Evolutionary conservation across 2,329 filamentous ascomycete genomes (phyloP), one percentile per base, ranked within the genome.

Genomic region (Rhynchosporium secalis): DNA sequence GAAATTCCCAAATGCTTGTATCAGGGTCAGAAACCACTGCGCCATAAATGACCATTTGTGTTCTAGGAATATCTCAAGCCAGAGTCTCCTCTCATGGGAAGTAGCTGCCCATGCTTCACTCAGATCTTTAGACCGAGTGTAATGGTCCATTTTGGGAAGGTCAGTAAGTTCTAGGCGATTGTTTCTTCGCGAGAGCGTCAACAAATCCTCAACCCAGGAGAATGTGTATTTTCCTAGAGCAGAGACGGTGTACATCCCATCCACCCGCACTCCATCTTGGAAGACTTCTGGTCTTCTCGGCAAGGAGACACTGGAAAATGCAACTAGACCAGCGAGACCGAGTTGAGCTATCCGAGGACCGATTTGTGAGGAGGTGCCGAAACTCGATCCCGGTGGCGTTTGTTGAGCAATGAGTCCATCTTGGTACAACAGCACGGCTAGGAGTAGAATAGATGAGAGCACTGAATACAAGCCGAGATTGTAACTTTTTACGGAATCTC

Each of bases 241-340:
- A 2, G 86, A 86, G 3, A 78, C 79, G 0, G 86, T 88, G 68
- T 80, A 81, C 75, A 88, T 81, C 15, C 78, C 77, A 71, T 93
- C 89, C 38, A 94, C 86, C 3, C 79, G 72, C 52, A 80, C 77
- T 31, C 79, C 85, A 45, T 86, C 73, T 65, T 69, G 81, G 70
- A 80, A 90, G 20, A 92, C 85, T 58, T 86, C 79, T 3, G 90
- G 90, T 10, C 90, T 81, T 48, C 90, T 82, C 3, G 87, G 88
- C 13, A 92, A 76, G 1, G 81, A 79, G 12, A 88, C 65, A 66
- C 81, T 81, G 15, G 78, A 75, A 49, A 83, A 66, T 13, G 76
- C 74, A 20, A 85, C 74, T n/a, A 75, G 70, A n/a, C 84, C 36
- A 13, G 77, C 73, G 10, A 78, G 72, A 8, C 72, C 74, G 26